phyloP scores from a whole-genome alignment of 2,329 filamentous ascomycete species.

The Colletotrichum sp. region DNA sequence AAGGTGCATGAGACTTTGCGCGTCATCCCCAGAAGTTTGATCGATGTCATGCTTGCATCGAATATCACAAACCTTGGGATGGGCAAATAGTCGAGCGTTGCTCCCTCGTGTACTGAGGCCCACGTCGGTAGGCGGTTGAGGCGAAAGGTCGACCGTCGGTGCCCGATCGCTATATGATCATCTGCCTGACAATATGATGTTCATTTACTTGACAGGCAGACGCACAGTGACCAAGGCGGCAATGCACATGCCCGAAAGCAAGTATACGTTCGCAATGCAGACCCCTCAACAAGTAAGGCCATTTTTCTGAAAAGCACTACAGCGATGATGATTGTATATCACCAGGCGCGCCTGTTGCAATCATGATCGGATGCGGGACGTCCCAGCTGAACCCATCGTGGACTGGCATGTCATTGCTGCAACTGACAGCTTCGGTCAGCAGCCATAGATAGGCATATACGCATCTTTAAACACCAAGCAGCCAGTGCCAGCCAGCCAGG shows the following conservation, averaged over 20 bases:
- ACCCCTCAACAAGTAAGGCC: not conserved
- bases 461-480: not conserved
- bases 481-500: not conserved
- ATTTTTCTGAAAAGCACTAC: not conserved
- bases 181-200: not conserved
- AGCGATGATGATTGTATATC: not conserved
- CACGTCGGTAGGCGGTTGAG: not conserved
- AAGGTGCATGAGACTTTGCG: not conserved
- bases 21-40: not conserved
- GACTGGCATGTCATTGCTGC: not conserved
- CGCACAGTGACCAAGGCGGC: not conserved
- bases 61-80: not conserved
- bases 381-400: not conserved
- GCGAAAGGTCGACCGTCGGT: not conserved
- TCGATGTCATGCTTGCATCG: not conserved
- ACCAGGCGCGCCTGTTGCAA: not conserved
- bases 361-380: not conserved
- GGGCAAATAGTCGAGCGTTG: not conserved
- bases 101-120: not conserved
- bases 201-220: not conserved
- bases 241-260: not conserved
- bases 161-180: not conserved
- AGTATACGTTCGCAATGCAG: not conserved
- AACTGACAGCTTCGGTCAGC: not conserved
- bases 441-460: not conserved